A percentile compares a stretch with the other conserved stretches of the same genome.
Evolutionary conservation across 2,329 filamentous ascomycete species (phyloP).

Genomic region (Clarireedia monteithiana): DNA sequence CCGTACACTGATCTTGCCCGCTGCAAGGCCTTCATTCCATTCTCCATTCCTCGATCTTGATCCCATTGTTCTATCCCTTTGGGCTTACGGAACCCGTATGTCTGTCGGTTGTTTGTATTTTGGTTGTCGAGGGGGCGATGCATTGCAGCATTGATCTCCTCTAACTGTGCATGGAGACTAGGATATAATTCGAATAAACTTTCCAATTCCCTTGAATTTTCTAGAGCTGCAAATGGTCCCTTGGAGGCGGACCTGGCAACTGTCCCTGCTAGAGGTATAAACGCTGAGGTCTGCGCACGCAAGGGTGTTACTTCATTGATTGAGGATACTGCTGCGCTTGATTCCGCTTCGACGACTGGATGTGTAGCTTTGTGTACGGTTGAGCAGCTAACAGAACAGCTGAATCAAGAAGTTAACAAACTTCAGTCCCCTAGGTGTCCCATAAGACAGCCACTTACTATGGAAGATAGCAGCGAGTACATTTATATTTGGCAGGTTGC

Average conservation of each 20-base stretch:
- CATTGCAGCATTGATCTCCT: slow-evolving; percentile 42
- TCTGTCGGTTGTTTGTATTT: neutral
- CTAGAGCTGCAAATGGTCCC: slow-evolving; percentile 45
- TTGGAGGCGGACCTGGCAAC: slow-evolving; percentile 16
- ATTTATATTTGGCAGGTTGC: slow-evolving; percentile 53
- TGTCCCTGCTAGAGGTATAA: slow-evolving; percentile 14
- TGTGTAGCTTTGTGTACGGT: slow-evolving; percentile 38
- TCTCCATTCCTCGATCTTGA: slow-evolving; percentile 47
- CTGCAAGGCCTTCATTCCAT: slow-evolving; percentile 46
- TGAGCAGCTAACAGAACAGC: slow-evolving; percentile 53
- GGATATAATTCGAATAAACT: slow-evolving; percentile 48
- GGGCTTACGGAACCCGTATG: slow-evolving; percentile 1
- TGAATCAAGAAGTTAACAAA: slow-evolving; percentile 23
- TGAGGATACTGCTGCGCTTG: slow-evolving; percentile 2
- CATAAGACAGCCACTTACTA: slow-evolving; percentile 40
- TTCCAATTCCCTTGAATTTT: slow-evolving; percentile 41
- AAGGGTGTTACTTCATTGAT: neutral
- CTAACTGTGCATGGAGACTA: slow-evolving; percentile 38
- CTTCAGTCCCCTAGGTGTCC: neutral
- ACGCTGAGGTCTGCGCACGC: neutral
- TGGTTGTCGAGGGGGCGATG: slow-evolving; percentile 34
- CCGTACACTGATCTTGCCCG: slow-evolving; percentile 41
- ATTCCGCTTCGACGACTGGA: slow-evolving; percentile 11
- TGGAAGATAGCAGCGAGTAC: slow-evolving; percentile 47
- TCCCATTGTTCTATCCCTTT: slow-evolving; percentile 38